Conservation (phyloP, 2,329 filamentous ascomycete genomes). For the Pyricularia pennisetigena region DNA sequence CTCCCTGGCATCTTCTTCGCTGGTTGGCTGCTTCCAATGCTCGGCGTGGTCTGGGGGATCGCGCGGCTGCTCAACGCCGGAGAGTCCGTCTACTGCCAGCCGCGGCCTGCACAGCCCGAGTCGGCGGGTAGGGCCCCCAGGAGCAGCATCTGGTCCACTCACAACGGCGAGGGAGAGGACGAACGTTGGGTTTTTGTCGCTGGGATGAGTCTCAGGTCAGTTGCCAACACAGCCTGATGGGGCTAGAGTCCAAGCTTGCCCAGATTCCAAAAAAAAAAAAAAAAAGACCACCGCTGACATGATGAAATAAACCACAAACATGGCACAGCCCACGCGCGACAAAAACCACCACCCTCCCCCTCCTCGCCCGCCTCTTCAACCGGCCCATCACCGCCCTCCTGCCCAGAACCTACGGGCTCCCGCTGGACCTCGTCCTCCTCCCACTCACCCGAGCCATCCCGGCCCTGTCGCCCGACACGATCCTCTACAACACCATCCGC, state of each 20-base stretch:
- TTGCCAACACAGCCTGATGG: neutral
- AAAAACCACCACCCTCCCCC: conserved; percentile 20
- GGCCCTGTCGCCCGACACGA: conserved; percentile 37
- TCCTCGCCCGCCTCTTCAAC: conserved; percentile 24
- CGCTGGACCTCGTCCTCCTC: conserved; percentile 36
- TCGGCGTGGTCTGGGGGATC: conserved; percentile 13
- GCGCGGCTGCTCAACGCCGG: conserved; percentile 19
- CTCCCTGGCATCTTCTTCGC: conserved; percentile 20
- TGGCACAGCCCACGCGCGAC: conserved; percentile 18
- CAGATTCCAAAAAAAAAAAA: too few relatives aligned
- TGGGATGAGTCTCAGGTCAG: conserved; percentile 22
- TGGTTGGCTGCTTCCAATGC: conserved; percentile 15
- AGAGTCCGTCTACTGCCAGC: conserved; percentile 5
- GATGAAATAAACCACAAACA: neutral
- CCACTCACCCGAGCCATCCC: conserved; percentile 14
- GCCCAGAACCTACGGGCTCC: conserved; percentile 37
- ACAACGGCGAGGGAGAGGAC: conserved; percentile 16
- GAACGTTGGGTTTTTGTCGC: conserved; percentile 25
- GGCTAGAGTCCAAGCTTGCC: too few relatives aligned
- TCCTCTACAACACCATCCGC: conserved; percentile 25
- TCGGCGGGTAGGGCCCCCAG: neutral
- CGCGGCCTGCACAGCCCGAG: neutral
- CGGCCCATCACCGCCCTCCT: conserved; percentile 39
- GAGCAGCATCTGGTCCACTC: conserved; percentile 6
- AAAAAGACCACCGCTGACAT: neutral